phyloP scores from a whole-genome alignment of 768 basidiomycete genomes.

The Lentinus brumalis region DNA sequence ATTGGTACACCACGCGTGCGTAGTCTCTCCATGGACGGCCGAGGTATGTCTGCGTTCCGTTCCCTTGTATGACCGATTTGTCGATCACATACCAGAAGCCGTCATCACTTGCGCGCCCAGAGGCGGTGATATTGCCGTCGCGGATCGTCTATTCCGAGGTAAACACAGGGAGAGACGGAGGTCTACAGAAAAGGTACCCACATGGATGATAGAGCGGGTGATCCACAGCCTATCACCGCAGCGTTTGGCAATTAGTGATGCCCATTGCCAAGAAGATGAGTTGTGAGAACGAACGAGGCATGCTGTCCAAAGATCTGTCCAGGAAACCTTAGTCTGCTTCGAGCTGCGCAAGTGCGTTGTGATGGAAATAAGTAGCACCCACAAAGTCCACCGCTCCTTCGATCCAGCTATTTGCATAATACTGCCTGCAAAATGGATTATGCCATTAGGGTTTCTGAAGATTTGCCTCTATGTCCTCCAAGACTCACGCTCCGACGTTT shows the following conservation, averaged over 20 bases:
- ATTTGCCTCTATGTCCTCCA: too few relatives aligned
- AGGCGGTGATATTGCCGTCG: constrained; percentile 23
- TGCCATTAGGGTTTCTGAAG: neutral
- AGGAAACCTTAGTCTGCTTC: neutral
- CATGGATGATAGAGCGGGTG: constrained; percentile 25
- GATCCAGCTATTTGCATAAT: constrained; percentile 26
- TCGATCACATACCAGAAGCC: constrained; percentile 27
- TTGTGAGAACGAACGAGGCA: constrained; percentile 17
- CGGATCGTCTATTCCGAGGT: constrained; percentile 19
- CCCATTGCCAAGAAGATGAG: neutral
- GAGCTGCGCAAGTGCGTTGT: too few relatives aligned
- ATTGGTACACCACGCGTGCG: constrained; percentile 33
- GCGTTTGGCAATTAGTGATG: neutral
- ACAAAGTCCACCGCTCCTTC: constrained; percentile 28
- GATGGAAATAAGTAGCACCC: neutral
- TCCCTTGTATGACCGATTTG: constrained; percentile 24
- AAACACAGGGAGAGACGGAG: neutral
- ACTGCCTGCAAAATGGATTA: constrained; percentile 13
- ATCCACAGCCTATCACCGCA: constrained; percentile 22
- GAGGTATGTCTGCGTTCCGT: constrained; percentile 20
- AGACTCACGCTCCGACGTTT: neutral
- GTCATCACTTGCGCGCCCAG: constrained; percentile 24
- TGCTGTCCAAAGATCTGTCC: constrained; percentile 25
- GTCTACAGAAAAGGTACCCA: constrained; percentile 1
- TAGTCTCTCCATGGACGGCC: constrained; percentile 29